Percentiles rank a stretch among this genome's conserved stretches.
Conservation (phyloP, 2,329 filamentous ascomycete species). For the Venturia carpophila region DNA sequence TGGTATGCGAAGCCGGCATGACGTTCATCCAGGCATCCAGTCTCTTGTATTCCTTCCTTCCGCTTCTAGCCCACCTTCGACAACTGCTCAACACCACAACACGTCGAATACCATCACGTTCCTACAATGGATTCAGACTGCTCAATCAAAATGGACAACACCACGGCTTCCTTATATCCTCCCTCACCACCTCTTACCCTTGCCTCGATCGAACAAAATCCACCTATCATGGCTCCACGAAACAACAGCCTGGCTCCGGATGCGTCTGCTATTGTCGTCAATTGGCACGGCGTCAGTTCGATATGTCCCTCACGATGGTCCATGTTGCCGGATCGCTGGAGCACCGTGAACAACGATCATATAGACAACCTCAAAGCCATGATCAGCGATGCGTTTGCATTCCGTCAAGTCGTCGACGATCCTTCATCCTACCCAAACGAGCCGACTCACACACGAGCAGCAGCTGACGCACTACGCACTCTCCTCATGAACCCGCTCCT, state of each 20-base stretch:
- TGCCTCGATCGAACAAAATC: neutral
- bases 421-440: neutral
- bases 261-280: neutral
- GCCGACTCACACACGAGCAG: neutral
- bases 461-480: neutral
- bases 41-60: neutral
- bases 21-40: too few species aligned
- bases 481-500: neutral
- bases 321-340: conserved; percentile 6
- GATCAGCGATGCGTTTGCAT: neutral
- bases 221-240: conserved; percentile 2
- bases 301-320: conserved; percentile 8
- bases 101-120: neutral
- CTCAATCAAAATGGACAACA: neutral
- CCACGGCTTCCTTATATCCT: neutral
- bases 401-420: neutral
- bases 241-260: conserved; percentile 2
- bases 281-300: conserved; percentile 1
- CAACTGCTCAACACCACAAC: neutral
- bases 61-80: neutral
- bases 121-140: neutral
- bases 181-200: neutral
- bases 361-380: conserved; percentile 2
- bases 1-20: neutral
- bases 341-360: neutral